Percentiles rank a stretch among this genome's conserved stretches.
These are phyloP conservation scores for Lepidium campestre DNA, from an alignment of 441 rosid species.

Conservation along the genomic window DNA sequence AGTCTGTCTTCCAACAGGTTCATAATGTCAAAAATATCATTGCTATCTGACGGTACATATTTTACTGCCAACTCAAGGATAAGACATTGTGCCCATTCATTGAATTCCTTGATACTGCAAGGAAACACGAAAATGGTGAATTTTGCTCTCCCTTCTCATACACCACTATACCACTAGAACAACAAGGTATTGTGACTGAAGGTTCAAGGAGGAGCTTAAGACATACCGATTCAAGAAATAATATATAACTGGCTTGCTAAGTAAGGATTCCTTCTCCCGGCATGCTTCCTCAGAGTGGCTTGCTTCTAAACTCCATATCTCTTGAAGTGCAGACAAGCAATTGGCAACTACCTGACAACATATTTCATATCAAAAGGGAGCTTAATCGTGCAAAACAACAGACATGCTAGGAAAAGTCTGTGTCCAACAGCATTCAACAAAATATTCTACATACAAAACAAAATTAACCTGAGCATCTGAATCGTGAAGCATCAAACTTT, in stretches of 20 bases:
- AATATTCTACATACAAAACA: background rate
- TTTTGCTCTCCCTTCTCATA: background rate
- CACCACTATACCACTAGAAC: background rate
- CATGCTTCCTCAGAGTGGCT: constrained; percentile 81
- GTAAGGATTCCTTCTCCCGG: constrained; percentile 71
- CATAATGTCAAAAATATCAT: constrained; percentile 96
- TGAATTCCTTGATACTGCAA: constrained; percentile 86
- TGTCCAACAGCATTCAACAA: background rate
- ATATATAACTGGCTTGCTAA: constrained; percentile 73
- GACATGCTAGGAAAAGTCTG: background rate
- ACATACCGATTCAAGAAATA: constrained; percentile 70
- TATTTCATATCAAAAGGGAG: constrained; percentile 2
- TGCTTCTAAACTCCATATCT: constrained; percentile 88
- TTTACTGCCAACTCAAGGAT: constrained; percentile 88
- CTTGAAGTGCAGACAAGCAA: constrained; percentile 84
- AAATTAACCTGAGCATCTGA: constrained; percentile 68
- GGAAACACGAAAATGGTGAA: constrained; percentile 7
- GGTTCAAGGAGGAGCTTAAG: background rate
- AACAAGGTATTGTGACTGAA: background rate
- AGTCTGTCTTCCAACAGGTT: constrained; percentile 99
- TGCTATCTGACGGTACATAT: constrained; percentile 81
- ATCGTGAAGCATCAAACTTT: constrained; percentile 81
- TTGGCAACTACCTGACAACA: constrained; percentile 74
- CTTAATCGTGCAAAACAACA: background rate
- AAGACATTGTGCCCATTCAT: constrained; percentile 97